Percentiles rank a stretch among this genome's conserved stretches.
Conservation (phyloP, 192 early-diverging fungal genomes). For the Ambispora gerdemannii region DNA sequence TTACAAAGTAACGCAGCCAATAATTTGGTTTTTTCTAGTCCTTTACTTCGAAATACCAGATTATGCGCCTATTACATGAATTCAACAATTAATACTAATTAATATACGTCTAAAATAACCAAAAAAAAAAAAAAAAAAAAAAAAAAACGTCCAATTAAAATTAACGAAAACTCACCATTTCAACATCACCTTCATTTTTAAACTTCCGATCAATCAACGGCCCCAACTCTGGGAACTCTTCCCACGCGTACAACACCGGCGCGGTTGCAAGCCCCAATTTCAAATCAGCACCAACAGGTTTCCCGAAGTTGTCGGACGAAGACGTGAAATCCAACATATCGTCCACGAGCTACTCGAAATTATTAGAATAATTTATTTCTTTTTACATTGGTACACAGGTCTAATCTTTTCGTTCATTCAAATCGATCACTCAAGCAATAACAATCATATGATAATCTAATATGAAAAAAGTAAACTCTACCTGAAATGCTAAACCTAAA, state of each 20-base stretch:
- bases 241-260: slow-evolving; percentile 90
- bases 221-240: slow-evolving; percentile 80
- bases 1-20: slow-evolving; percentile 75
- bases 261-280: slow-evolving; percentile 89
- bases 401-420: too few relatives aligned
- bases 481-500: slow-evolving; percentile 93
- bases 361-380: neutral
- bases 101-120: slow-evolving; percentile 9
- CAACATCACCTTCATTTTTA: slow-evolving; percentile 68
- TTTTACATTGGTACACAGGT: neutral
- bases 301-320: slow-evolving; percentile 73
- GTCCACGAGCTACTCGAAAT: slow-evolving; percentile 65
- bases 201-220: slow-evolving; percentile 88
- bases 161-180: slow-evolving; percentile 45
- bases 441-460: slow-evolving; percentile 8
- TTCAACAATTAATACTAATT: neutral
- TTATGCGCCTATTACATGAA: slow-evolving; percentile 59
- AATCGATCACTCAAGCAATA: too few relatives aligned
- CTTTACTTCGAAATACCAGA: slow-evolving; percentile 75
- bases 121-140: slow-evolving; percentile 8
- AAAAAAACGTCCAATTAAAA: neutral
- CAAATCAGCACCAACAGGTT: slow-evolving; percentile 87
- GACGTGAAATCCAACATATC: slow-evolving; percentile 90
- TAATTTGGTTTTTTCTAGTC: slow-evolving; percentile 70
- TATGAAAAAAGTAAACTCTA: slow-evolving; percentile 33